Percentiles rank a stretch among this genome's conserved stretches.
Evolutionary conservation across 257 asterid species (phyloP).

Genomic region (Salvia splendens): DNA sequence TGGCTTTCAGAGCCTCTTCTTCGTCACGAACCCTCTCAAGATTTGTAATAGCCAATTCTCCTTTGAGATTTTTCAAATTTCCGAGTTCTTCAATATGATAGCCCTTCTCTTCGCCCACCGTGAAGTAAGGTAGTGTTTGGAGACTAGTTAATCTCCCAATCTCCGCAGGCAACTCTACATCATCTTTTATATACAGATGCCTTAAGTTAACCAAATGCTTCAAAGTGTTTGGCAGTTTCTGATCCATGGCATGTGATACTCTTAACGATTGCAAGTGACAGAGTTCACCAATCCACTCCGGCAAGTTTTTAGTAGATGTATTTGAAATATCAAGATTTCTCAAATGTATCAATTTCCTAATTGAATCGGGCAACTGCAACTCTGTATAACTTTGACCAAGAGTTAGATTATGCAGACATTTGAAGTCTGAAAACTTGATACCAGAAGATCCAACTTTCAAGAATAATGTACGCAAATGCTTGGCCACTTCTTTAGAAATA

Average conservation of each 20-base stretch:
- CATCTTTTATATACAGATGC: background rate
- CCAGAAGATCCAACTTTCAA: background rate
- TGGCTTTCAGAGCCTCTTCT: slow-evolving; percentile 6
- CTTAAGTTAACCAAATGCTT: slow-evolving; percentile 1
- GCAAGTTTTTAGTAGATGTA: background rate
- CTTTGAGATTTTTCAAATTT: background rate
- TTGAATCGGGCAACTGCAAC: background rate
- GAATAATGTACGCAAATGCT: background rate
- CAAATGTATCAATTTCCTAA: background rate
- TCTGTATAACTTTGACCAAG: background rate
- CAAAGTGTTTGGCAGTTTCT: background rate
- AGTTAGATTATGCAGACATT: background rate
- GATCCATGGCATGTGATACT: too few relatives aligned
- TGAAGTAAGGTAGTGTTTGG: background rate
- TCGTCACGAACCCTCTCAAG: background rate
- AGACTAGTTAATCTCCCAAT: slow-evolving; percentile 17
- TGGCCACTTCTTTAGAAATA: background rate
- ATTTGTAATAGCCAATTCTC: background rate
- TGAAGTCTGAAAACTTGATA: background rate
- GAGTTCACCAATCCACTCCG: background rate
- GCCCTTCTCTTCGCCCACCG: background rate
- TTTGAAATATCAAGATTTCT: background rate
- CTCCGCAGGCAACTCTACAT: background rate
- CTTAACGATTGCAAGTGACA: background rate
- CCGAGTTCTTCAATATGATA: background rate